These are phyloP conservation scores for Medicago ruthenica DNA, from an alignment of 306 rosid species.

Conservation along the genomic window DNA sequence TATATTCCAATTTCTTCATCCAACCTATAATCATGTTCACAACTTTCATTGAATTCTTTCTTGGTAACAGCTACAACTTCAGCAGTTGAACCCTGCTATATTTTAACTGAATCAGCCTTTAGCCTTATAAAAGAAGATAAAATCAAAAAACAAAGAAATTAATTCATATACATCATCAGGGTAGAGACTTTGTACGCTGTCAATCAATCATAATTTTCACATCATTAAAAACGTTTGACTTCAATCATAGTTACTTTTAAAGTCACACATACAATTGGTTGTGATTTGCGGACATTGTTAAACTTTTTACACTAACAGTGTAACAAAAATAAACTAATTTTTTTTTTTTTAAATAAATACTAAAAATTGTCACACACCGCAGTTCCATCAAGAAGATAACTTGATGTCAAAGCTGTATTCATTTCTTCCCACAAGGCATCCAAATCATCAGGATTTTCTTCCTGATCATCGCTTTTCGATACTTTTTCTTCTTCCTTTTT, in stretches of 20 bases:
- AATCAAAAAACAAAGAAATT: not conserved
- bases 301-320: not conserved
- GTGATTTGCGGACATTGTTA: not conserved
- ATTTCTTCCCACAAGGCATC: conserved; percentile 82
- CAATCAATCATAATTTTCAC: not conserved
- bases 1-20: conserved; percentile 81
- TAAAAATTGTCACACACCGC: conserved; percentile 50
- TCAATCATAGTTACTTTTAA: too few relatives aligned
- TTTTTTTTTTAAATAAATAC: too few relatives aligned
- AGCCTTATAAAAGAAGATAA: conserved; percentile 4
- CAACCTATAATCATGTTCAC: conserved; percentile 67
- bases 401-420: conserved; percentile 73
- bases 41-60: conserved; percentile 35
- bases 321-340: not conserved
- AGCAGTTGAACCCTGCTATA: conserved; percentile 59
- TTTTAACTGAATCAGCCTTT: conserved; percentile 34
- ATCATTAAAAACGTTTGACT: not conserved
- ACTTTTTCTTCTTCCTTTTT: conserved; percentile 42
- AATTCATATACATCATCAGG: not conserved
- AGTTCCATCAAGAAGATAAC: conserved; percentile 59
- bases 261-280: too few relatives aligned
- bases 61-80: conserved; percentile 18
- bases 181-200: not conserved
- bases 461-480: conserved; percentile 34
- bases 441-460: conserved; percentile 61